These are phyloP conservation scores for Pelargonium fulgidum DNA, from an alignment of 441 rosid genomes.

Conservation along the genomic window DNA sequence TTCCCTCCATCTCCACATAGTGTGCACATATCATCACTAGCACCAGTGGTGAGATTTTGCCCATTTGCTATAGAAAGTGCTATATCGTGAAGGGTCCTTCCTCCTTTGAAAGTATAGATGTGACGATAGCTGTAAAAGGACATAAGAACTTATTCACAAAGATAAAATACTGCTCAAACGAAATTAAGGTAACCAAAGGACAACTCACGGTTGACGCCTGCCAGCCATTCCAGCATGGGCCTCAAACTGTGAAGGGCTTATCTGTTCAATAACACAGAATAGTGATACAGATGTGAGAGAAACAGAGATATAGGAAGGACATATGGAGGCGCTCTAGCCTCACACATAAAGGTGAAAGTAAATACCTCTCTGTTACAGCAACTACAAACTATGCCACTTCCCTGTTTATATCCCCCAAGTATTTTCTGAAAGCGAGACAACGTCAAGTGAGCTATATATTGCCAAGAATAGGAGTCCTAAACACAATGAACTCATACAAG, in stretches of 20 bases:
- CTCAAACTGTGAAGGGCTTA: conserved; percentile 59
- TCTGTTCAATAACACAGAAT: neutral
- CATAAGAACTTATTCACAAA: conserved; percentile 13
- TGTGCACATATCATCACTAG: conserved; percentile 79
- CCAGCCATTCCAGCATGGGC: conserved; percentile 99
- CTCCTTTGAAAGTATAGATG: conserved; percentile 64
- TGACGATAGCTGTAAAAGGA: conserved; percentile 67
- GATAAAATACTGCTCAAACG: conserved; percentile 1
- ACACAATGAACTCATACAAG: neutral
- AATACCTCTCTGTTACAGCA: conserved; percentile 77
- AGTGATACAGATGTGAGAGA: neutral
- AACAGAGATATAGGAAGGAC: conserved; percentile 1
- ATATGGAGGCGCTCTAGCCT: neutral
- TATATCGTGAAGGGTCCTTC: conserved; percentile 83
- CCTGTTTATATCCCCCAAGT: conserved; percentile 71
- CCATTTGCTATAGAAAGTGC: conserved; percentile 75
- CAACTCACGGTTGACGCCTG: conserved; percentile 93
- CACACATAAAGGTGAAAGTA: neutral
- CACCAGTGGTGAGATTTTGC: conserved; percentile 50
- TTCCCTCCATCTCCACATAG: conserved; percentile 80
- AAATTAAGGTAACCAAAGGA: conserved; percentile 4
- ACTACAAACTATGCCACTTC: conserved; percentile 72
- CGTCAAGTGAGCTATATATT: neutral
- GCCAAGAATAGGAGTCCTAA: neutral
- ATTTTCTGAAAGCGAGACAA: conserved; percentile 42